These are phyloP conservation scores for Cordyceps militaris DNA, from an alignment of 2,329 filamentous ascomycete genomes.

Conservation along the genomic window DNA sequence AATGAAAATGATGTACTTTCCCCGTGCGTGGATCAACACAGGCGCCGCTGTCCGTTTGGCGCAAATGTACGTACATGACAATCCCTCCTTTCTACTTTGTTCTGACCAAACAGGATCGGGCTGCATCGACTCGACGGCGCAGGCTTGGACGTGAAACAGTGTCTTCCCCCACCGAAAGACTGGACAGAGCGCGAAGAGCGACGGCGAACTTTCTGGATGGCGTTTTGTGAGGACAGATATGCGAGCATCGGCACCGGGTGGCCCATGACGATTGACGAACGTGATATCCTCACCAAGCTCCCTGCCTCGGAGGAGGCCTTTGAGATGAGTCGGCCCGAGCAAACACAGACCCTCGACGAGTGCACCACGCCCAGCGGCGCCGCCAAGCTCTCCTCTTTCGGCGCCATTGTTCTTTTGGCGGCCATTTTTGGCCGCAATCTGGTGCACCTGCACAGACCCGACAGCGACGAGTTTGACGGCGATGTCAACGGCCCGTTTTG, in stretches of 20 bases:
- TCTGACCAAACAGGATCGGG: slow-evolving; percentile 69
- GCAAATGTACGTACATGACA: slow-evolving; percentile 58
- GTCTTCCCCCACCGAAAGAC: slow-evolving; percentile 75
- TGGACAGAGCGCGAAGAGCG: slow-evolving; percentile 93
- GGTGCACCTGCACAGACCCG: slow-evolving; percentile 81
- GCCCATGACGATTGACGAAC: slow-evolving; percentile 91
- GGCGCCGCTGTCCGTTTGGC: slow-evolving; percentile 73
- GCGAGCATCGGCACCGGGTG: slow-evolving; percentile 94
- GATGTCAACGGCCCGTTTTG: slow-evolving; percentile 93
- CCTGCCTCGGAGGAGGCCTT: slow-evolving; percentile 82
- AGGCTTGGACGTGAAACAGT: slow-evolving; percentile 88
- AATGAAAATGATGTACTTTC: slow-evolving; percentile 97
- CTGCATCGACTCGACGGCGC: slow-evolving; percentile 77
- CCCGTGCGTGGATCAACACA: slow-evolving; percentile 87
- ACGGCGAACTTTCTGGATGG: slow-evolving; percentile 89
- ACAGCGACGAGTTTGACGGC: slow-evolving; percentile 70
- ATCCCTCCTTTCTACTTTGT: slow-evolving; percentile 19
- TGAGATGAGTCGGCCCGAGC: slow-evolving; percentile 67
- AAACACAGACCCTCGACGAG: slow-evolving; percentile 62
- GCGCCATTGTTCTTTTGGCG: slow-evolving; percentile 76
- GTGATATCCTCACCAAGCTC: slow-evolving; percentile 80
- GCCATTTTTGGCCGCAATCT: slow-evolving; percentile 87
- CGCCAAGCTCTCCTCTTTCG: slow-evolving; percentile 67
- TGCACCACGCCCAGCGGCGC: slow-evolving; percentile 66
- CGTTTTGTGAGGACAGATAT: slow-evolving; percentile 84